A percentile compares a stretch with the other conserved stretches of the same genome.
Conservation (phyloP, 495 filamentous ascomycete genomes). For the Eremomyces bilateralis region DNA sequence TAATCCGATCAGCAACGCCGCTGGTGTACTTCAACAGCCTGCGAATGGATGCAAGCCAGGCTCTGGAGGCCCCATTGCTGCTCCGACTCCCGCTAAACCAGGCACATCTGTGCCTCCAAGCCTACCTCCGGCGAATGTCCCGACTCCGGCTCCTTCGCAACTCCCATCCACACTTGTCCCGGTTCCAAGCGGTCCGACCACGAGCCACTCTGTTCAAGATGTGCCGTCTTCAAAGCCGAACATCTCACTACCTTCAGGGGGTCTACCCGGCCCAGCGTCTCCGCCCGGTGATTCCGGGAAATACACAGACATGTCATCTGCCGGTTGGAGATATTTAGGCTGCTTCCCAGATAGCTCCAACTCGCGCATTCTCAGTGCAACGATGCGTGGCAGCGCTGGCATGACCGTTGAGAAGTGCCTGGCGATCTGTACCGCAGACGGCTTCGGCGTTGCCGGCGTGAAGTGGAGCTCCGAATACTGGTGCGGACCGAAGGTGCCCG, state of each 20-base stretch:
- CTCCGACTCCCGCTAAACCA: too few relatives aligned
- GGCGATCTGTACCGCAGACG: conserved; percentile 24
- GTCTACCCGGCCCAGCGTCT: conserved; percentile 16
- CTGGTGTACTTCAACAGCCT: too few relatives aligned
- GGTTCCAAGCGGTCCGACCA: too few relatives aligned
- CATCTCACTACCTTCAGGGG: neutral
- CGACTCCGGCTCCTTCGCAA: too few relatives aligned
- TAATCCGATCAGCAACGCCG: too few relatives aligned
- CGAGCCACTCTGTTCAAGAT: too few relatives aligned
- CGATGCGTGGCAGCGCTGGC: conserved; percentile 7
- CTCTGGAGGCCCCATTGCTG: too few relatives aligned
- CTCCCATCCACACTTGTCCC: too few relatives aligned
- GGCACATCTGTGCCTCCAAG: too few relatives aligned
- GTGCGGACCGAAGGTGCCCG: conserved; percentile 25
- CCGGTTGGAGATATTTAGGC: conserved; percentile 39
- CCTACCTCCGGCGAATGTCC: too few relatives aligned
- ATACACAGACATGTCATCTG: too few relatives aligned
- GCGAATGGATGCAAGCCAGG: too few relatives aligned
- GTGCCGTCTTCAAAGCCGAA: conserved; percentile 18
- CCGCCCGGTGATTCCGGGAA: conserved; percentile 13
- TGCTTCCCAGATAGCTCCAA: conserved; percentile 35
- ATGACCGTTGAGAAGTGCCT: conserved; percentile 44
- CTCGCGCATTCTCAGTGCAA: conserved; percentile 37
- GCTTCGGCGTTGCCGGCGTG: conserved; percentile 35
- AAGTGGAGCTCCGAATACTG: conserved; percentile 43